A percentile compares a stretch with the other conserved stretches of the same genome.
Evolutionary conservation across 23 red algal species (phyloP).

Genomic region (Gracilaria vermiculophylla): DNA sequence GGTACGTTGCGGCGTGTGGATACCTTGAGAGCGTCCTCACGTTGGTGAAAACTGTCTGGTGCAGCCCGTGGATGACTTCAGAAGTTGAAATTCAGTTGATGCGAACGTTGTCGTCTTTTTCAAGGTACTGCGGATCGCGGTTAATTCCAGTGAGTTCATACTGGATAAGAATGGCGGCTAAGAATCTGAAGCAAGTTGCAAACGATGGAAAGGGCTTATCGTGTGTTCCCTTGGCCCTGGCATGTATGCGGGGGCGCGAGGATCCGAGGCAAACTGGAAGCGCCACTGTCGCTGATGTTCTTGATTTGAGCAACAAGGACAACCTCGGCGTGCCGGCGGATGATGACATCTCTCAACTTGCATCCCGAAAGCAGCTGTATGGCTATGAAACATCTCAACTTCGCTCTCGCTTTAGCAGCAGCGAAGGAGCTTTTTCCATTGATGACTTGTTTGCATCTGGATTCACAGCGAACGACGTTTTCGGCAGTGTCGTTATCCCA

Average conservation of each 20-base stretch:
- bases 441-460: constrained; percentile 17
- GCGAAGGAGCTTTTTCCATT: neutral
- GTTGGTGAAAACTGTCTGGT: constrained; percentile 9
- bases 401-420: neutral
- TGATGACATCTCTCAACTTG: constrained; percentile 12
- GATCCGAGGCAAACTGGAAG: neutral
- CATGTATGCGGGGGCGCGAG: constrained; percentile 26
- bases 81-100: neutral
- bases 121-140: neutral
- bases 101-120: constrained; percentile 27
- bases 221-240: constrained; percentile 30
- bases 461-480: constrained; percentile 37
- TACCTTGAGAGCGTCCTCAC: constrained; percentile 30
- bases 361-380: neutral
- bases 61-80: neutral
- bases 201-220: neutral
- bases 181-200: constrained; percentile 13
- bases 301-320: constrained; percentile 5
- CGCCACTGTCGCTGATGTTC: neutral
- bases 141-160: neutral
- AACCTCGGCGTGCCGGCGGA: constrained; percentile 31
- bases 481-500: constrained; percentile 45
- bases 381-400: neutral
- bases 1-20: constrained; percentile 47
- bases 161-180: constrained; percentile 21